These are phyloP conservation scores for Casaregolazyma lundiana DNA, from an alignment of 1,139 yeast genomes.

Conservation along the genomic window DNA sequence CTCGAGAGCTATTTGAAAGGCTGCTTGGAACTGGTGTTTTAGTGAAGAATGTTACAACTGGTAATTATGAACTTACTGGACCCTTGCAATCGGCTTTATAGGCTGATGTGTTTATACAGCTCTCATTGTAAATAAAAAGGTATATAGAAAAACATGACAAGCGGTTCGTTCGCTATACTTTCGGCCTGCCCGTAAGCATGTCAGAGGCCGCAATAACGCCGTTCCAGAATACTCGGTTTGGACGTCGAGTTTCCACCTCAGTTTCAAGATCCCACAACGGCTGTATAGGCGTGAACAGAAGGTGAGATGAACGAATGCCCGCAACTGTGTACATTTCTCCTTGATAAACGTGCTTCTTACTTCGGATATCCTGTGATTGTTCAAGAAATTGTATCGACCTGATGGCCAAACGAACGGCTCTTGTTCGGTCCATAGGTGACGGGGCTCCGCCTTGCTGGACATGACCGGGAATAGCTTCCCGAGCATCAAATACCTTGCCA, in stretches of 20 bases:
- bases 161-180: constrained; percentile 2
- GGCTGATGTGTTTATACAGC: neutral
- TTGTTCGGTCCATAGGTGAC: constrained; percentile 88
- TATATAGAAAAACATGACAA: constrained; percentile 2
- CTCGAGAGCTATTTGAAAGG: constrained; percentile 82
- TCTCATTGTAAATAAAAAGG: neutral
- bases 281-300: constrained; percentile 68
- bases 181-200: constrained; percentile 70
- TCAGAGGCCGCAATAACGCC: constrained; percentile 72
- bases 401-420: constrained; percentile 87
- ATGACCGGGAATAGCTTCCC: constrained; percentile 97
- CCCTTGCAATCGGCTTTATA: constrained; percentile 5
- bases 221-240: constrained; percentile 83
- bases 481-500: constrained; percentile 73
- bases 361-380: constrained; percentile 25
- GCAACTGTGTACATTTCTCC: constrained; percentile 71
- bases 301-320: constrained; percentile 77
- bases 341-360: constrained; percentile 22
- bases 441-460: constrained; percentile 98
- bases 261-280: constrained; percentile 84
- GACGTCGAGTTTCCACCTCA: constrained; percentile 73
- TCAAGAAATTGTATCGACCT: constrained; percentile 86
- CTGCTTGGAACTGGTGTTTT: constrained; percentile 65
- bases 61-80: constrained; percentile 37
- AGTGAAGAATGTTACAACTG: constrained; percentile 39